phyloP scores from a whole-genome alignment of 2,329 filamentous ascomycete genomes.

The Coniochaeta pulveracea region DNA sequence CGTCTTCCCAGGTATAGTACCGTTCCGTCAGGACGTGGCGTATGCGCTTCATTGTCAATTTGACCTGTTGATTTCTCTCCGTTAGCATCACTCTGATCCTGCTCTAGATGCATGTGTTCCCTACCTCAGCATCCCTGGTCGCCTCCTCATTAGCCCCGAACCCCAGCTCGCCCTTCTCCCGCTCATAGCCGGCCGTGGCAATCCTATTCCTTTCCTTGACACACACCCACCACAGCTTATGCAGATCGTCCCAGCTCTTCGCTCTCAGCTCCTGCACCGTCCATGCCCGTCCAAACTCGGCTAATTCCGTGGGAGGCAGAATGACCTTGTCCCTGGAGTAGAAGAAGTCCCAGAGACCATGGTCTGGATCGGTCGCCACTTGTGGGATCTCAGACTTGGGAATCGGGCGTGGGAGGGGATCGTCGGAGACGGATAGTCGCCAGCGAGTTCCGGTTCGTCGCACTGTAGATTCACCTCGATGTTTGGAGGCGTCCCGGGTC shows the following conservation, averaged over 20 bases:
- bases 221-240: conserved; percentile 90
- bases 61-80: conserved; percentile 43
- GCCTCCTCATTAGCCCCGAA: conserved; percentile 62
- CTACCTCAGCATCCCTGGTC: conserved; percentile 54
- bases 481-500: conserved; percentile 64
- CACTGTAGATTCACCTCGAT: conserved; percentile 72
- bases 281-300: conserved; percentile 72
- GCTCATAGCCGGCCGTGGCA: conserved; percentile 63
- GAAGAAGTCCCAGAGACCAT: conserved; percentile 93
- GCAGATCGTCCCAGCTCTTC: conserved; percentile 91
- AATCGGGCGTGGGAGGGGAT: conserved; percentile 59
- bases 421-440: conserved; percentile 61
- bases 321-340: conserved; percentile 57
- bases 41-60: conserved; percentile 68
- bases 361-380: conserved; percentile 54
- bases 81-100: not conserved
- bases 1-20: conserved; percentile 80
- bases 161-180: conserved; percentile 53
- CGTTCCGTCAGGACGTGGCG: conserved; percentile 79
- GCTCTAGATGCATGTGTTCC: conserved; percentile 17
- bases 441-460: conserved; percentile 66
- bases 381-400: conserved; percentile 39
- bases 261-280: conserved; percentile 70
- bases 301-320: conserved; percentile 58
- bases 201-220: conserved; percentile 84